Conservation (phyloP, 164 flowering plant genomes). For the Vitis cinerea region DNA sequence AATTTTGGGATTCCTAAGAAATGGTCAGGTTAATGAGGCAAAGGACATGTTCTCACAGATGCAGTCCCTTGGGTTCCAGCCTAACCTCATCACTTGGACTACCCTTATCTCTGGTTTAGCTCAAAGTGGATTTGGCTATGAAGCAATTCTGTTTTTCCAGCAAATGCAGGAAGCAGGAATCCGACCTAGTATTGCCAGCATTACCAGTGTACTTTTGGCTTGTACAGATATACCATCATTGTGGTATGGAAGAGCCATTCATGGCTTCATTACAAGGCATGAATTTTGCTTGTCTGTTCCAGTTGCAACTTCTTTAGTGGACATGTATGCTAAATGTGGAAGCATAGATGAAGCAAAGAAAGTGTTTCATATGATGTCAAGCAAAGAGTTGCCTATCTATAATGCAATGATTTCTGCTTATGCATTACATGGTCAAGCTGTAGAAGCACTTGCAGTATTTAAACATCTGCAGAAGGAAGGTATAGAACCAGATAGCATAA, state of each 20-base stretch:
- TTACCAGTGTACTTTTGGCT: constrained; percentile 45
- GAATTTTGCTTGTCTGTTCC: constrained; percentile 20
- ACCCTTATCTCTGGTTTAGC: constrained; percentile 59
- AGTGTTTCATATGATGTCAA: constrained; percentile 35
- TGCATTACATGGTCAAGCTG: constrained; percentile 55
- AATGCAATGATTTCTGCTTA: constrained; percentile 60
- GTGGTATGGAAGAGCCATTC: constrained; percentile 49
- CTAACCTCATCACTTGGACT: constrained; percentile 60
- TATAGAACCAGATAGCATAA: constrained; percentile 50
- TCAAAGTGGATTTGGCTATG: constrained; percentile 44
- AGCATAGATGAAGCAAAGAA: constrained; percentile 35
- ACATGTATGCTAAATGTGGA: constrained; percentile 82
- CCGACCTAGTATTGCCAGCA: constrained; percentile 39
- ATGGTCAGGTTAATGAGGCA: constrained; percentile 48
- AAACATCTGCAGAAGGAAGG: constrained; percentile 31
- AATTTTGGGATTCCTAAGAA: constrained; percentile 55
- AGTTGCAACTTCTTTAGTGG: constrained; percentile 49
- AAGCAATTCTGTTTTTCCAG: constrained; percentile 40
- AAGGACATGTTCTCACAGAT: constrained; percentile 49
- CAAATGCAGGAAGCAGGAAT: constrained; percentile 59
- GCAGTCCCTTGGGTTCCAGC: constrained; percentile 45
- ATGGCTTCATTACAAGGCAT: constrained; percentile 44
- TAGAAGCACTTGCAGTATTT: constrained; percentile 46
- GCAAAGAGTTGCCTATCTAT: constrained; percentile 50
- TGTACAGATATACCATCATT: constrained; percentile 40